A percentile compares a stretch with the other conserved stretches of the same genome.
phyloP scores from a whole-genome alignment of 257 asterid genomes.

The Solanum chmielewskii region DNA sequence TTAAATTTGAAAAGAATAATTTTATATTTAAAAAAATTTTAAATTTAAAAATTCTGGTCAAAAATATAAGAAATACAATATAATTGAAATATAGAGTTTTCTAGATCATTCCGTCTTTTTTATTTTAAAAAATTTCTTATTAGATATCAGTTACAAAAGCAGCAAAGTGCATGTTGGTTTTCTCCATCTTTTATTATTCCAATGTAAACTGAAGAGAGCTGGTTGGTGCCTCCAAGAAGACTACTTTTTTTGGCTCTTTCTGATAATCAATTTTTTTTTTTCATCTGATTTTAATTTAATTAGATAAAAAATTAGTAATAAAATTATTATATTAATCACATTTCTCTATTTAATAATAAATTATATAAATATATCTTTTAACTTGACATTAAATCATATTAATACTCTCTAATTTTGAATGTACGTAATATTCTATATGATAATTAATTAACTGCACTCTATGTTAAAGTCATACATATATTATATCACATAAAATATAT shows the following conservation, averaged over 20 bases:
- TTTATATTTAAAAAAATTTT: accelerated
- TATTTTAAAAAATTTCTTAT: no score
- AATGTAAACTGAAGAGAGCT: constrained; percentile 1
- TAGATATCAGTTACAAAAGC: neutral
- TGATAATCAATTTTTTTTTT: neutral
- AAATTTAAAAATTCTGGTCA: accelerated
- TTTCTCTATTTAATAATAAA: neutral
- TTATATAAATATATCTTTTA: neutral
- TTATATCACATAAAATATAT: accelerated
- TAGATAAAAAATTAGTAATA: no score
- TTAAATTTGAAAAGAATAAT: no score
- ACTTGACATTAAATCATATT: neutral
- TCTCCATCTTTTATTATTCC: neutral
- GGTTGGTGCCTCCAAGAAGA: constrained; percentile 6
- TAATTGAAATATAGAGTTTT: neutral
- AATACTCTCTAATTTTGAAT: neutral
- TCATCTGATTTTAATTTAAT: no score
- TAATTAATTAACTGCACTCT: no score
- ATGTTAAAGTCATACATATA: neutral
- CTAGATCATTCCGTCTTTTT: neutral
- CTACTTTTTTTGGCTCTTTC: constrained; percentile 7
- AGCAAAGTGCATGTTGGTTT: neutral
- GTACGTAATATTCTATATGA: no score
- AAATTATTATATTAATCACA: neutral
- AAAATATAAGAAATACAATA: no score